These are phyloP conservation scores for Ophiostoma quercus DNA, from an alignment of 2,329 filamentous ascomycete genomes.

Conservation along the genomic window DNA sequence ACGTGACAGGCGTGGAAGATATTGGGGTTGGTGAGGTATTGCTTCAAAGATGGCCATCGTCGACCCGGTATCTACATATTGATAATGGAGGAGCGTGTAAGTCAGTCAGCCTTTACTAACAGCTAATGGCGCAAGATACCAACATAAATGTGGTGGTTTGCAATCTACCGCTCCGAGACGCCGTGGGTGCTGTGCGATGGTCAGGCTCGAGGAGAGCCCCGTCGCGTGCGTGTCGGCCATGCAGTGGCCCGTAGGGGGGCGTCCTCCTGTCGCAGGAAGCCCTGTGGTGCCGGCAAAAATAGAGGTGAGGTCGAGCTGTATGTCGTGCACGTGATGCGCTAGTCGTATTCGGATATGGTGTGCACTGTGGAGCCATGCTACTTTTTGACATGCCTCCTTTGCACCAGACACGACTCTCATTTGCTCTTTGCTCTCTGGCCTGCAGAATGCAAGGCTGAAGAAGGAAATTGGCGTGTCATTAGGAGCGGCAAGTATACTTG, in stretches of 20 bases:
- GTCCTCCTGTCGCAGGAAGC: slow-evolving; percentile 20
- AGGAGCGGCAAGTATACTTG: neutral
- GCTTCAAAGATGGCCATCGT: neutral
- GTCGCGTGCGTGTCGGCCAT: slow-evolving; percentile 2
- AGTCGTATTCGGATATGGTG: slow-evolving; percentile 14
- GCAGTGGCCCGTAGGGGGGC: slow-evolving; percentile 22
- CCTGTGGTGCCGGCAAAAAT: slow-evolving; percentile 28
- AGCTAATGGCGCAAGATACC: no score
- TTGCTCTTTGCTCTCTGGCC: neutral
- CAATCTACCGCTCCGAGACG: neutral
- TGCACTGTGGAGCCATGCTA: slow-evolving; percentile 10
- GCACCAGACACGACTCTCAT: slow-evolving; percentile 15
- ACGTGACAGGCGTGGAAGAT: neutral
- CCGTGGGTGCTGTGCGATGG: neutral
- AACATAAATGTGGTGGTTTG: neutral
- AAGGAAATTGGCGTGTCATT: slow-evolving; percentile 9
- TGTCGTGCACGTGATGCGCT: slow-evolving; percentile 21
- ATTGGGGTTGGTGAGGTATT: neutral
- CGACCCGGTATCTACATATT: neutral
- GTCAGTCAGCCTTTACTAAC: neutral
- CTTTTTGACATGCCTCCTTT: slow-evolving; percentile 19
- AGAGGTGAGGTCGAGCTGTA: slow-evolving; percentile 28
- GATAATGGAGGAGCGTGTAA: neutral
- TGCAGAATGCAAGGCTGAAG: slow-evolving; percentile 30
- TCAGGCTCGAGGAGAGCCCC: slow-evolving; percentile 1